These are phyloP conservation scores for Sclerotinia sclerotiorum DNA, from an alignment of 2,329 filamentous ascomycete genomes.

Conservation along the genomic window DNA sequence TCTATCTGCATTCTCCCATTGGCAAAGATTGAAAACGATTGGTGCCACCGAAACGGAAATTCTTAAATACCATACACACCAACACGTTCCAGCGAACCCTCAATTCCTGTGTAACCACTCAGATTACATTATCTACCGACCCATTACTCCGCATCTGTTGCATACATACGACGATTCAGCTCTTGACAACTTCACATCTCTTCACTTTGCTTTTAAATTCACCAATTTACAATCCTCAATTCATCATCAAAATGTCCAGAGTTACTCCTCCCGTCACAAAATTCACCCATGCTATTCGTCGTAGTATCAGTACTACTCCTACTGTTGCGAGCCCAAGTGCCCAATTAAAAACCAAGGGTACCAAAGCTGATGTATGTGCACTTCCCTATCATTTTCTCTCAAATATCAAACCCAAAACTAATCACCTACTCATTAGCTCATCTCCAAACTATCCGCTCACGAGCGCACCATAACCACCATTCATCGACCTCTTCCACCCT, in stretches of 20 bases:
- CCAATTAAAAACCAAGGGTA: slow-evolving; percentile 32
- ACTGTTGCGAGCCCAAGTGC: slow-evolving; percentile 32
- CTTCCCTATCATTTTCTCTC: background rate
- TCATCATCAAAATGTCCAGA: slow-evolving; percentile 36
- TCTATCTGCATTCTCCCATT: background rate
- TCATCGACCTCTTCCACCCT: slow-evolving; percentile 42
- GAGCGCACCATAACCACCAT: slow-evolving; percentile 36
- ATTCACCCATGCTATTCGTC: slow-evolving; percentile 31
- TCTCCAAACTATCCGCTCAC: slow-evolving; percentile 34
- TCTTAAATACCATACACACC: background rate
- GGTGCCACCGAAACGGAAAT: background rate
- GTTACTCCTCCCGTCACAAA: slow-evolving; percentile 38
- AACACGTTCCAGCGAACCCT: background rate
- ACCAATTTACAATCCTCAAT: background rate
- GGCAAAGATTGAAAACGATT: background rate
- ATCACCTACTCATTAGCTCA: slow-evolving; percentile 29
- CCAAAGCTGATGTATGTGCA: slow-evolving; percentile 36
- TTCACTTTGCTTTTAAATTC: no score
- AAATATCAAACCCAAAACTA: slow-evolving; percentile 17
- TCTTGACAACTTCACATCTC: background rate
- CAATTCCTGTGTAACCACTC: background rate
- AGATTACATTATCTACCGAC: background rate
- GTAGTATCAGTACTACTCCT: slow-evolving; percentile 35
- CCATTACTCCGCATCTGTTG: background rate
- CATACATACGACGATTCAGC: background rate